These are phyloP conservation scores for Phalaenopsis equestris DNA, from an alignment of 106 monocot species.

Conservation along the genomic window DNA sequence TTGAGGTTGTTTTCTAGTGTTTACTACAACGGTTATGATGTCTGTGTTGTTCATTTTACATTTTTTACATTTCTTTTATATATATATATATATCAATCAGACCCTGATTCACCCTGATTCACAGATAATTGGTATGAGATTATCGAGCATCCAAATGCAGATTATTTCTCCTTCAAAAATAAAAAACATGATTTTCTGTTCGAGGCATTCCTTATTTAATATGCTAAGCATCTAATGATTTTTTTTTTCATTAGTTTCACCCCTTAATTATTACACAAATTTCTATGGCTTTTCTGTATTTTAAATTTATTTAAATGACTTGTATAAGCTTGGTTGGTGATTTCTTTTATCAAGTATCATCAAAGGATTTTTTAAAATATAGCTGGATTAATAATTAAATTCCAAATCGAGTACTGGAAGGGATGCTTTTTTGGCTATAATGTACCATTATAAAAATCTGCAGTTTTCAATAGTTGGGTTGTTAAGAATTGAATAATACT, in stretches of 20 bases:
- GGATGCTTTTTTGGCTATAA: background rate
- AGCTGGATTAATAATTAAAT: background rate
- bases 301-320: background rate
- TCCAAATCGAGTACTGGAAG: background rate
- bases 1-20: conserved; percentile 37
- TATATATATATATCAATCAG: too few relatives aligned
- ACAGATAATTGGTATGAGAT: too few relatives aligned
- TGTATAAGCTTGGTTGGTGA: background rate
- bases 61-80: background rate
- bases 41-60: background rate
- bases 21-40: background rate
- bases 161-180: too few relatives aligned
- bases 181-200: too few relatives aligned
- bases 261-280: background rate
- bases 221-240: background rate
- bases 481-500: background rate
- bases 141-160: too few relatives aligned
- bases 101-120: too few relatives aligned
- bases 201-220: too few relatives aligned
- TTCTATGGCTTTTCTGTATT: background rate
- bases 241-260: background rate
- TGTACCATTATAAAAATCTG: background rate
- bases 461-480: background rate
- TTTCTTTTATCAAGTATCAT: background rate
- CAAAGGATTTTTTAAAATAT: background rate